Conservation (phyloP, 192 early-diverging fungal species). For the Geranomyces variabilis region DNA sequence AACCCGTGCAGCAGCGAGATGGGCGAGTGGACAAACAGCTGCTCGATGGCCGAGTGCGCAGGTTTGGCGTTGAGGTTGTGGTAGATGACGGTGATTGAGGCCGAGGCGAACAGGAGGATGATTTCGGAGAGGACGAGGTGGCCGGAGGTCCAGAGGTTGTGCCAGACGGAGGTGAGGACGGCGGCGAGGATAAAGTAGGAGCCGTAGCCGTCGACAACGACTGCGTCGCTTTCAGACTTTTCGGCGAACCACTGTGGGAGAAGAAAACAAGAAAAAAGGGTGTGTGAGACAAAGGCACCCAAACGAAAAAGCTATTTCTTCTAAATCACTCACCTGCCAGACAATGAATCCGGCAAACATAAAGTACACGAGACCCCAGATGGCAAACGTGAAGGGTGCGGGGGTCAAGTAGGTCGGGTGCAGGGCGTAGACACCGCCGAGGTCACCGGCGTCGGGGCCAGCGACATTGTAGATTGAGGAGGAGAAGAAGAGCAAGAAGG, state of each 20-base stretch:
- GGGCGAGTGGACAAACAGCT: conserved; percentile 65
- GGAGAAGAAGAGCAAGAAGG: conserved; percentile 65
- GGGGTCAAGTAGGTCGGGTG: conserved; percentile 69
- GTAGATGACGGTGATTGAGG: conserved; percentile 61
- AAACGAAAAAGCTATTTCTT: neutral
- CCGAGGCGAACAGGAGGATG: conserved; percentile 60
- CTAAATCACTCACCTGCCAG: conserved; percentile 53
- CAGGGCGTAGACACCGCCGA: conserved; percentile 25
- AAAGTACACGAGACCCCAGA: conserved; percentile 68
- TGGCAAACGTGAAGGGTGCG: conserved; percentile 60
- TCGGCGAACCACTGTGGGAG: conserved; percentile 19
- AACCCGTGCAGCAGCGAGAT: conserved; percentile 70
- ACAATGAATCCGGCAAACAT: conserved; percentile 65
- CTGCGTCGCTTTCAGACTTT: conserved; percentile 51
- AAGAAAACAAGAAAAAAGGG: neutral
- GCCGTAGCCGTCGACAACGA: conserved; percentile 59
- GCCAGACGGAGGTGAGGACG: conserved; percentile 62
- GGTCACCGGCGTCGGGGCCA: conserved; percentile 39
- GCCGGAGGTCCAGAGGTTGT: conserved; percentile 56
- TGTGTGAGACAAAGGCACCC: neutral
- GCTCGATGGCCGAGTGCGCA: conserved; percentile 40
- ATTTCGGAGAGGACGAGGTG: conserved; percentile 58
- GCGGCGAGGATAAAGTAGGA: conserved; percentile 67
- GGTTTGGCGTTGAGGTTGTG: conserved; percentile 40
- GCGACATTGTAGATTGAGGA: conserved; percentile 58